phyloP scores from a whole-genome alignment of 2,329 filamentous ascomycete species.

The Cladosporium cucumerinum region DNA sequence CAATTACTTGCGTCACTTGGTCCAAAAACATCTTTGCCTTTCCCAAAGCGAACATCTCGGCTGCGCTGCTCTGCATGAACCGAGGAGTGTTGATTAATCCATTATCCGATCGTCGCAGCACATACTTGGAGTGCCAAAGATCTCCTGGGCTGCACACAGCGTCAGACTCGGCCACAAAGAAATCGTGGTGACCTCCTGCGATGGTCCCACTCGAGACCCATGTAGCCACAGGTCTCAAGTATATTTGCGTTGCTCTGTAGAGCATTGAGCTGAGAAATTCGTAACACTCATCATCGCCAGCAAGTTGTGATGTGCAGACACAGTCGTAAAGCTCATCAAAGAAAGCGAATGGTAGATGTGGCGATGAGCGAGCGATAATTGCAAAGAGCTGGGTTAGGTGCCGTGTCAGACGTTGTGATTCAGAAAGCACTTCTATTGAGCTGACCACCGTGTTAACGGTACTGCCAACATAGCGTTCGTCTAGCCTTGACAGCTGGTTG shows the following conservation, averaged over 20 bases:
- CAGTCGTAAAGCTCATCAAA: slow-evolving; percentile 75
- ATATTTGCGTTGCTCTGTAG: slow-evolving; percentile 76
- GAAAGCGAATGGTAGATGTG: slow-evolving; percentile 55
- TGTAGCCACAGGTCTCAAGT: slow-evolving; percentile 70
- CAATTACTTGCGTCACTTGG: slow-evolving; percentile 55
- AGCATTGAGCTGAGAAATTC: slow-evolving; percentile 66
- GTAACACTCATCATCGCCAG: slow-evolving; percentile 61
- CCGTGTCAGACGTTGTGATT: slow-evolving; percentile 31
- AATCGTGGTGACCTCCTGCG: slow-evolving; percentile 58
- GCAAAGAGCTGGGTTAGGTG: background rate
- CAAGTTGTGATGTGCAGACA: slow-evolving; percentile 65
- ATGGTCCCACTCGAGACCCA: slow-evolving; percentile 85
- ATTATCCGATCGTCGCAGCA: slow-evolving; percentile 59
- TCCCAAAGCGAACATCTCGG: slow-evolving; percentile 78
- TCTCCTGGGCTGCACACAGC: slow-evolving; percentile 56
- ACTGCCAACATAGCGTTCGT: slow-evolving; percentile 58
- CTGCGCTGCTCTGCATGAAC: slow-evolving; percentile 68
- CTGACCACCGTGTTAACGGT: slow-evolving; percentile 60
- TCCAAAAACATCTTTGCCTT: slow-evolving; percentile 86
- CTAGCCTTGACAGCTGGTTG: slow-evolving; percentile 54
- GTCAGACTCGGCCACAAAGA: slow-evolving; percentile 67
- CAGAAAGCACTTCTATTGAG: slow-evolving; percentile 58
- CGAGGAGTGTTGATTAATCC: slow-evolving; percentile 65
- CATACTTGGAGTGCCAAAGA: slow-evolving; percentile 74
- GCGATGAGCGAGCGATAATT: background rate